Evolutionary conservation across 2,329 filamentous ascomycete genomes (phyloP), one percentile per base, ranked within the genome.

Genomic region (Phoma sp.): DNA sequence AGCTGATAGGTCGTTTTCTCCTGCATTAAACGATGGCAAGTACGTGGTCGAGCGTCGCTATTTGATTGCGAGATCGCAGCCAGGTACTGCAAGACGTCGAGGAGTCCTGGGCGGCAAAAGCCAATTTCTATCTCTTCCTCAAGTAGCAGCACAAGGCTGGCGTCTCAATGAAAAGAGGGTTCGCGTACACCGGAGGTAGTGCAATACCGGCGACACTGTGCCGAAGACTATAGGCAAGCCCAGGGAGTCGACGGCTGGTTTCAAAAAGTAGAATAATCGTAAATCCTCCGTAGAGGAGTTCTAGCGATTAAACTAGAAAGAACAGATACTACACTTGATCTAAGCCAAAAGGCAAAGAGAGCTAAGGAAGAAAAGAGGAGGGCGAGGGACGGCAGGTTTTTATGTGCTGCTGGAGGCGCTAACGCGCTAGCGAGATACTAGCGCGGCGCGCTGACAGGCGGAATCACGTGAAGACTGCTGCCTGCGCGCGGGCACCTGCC

Each of bases 81-180:
- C 18, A 18, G 18, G 18, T 18, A 18, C 18, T 18, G 18, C 2
- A 18, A 18, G 18, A 18, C 18, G 18, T 18, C 18, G 2, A 18
- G 18, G 2, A 18, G 18, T 18, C 18, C 18, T 18, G 18, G 18
- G 18, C 18, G 18, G 18, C 18, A 18, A 18, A 18, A 18, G 18
- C 18, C 18, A 8, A 18, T 32, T 8, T 30, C 23, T 22, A 33
- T 35, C 24, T 30, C 32, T 14, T 18, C 27, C n/a, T 25, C 23
- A 25, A 11, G n/a, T n/a, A 35, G 38, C 39, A 33, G 37, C 14
- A 22, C 22, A 25, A 76, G 79, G 79, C 83, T 79, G 78, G 68
- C 71, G 69, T 59, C 65, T 79, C 78, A 85, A 87, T 83, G 85
- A 87, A 87, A 59, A 77, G 27, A 7, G 9, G 32, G 50, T 42